Percentiles rank a stretch among this genome's conserved stretches.
These are phyloP conservation scores for Sporobolomyces pararoseus DNA, from an alignment of 768 basidiomycete genomes.

Conservation along the genomic window DNA sequence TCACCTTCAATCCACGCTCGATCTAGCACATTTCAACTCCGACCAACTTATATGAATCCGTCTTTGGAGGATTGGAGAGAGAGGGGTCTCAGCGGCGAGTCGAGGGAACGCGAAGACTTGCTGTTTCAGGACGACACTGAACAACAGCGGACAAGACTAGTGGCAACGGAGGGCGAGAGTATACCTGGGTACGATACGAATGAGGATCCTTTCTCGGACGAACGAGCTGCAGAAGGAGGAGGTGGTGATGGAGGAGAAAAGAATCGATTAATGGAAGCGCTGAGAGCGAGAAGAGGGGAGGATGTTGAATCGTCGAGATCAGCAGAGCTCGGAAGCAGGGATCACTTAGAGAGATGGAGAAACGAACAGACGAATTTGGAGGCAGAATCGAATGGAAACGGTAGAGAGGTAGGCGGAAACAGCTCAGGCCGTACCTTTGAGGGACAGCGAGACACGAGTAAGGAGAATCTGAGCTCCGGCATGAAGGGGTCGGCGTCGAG, in stretches of 20 bases:
- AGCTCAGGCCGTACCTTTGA: no score
- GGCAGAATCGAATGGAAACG: background rate
- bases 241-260: no score
- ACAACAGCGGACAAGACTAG: background rate
- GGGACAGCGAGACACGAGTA: no score
- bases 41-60: no score
- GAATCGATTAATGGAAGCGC: background rate
- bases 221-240: background rate
- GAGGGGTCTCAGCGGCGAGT: no score
- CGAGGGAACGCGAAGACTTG: no score
- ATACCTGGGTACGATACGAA: background rate
- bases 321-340: background rate
- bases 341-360: constrained; percentile 22
- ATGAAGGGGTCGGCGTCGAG: background rate
- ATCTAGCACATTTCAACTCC: no score
- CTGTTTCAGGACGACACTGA: no score
- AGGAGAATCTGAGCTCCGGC: background rate
- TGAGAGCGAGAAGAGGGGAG: background rate
- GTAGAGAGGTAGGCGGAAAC: background rate
- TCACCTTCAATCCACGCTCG: no score
- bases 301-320: background rate
- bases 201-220: background rate
- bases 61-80: no score
- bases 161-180: background rate
- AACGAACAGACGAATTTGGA: background rate